A percentile compares a stretch with the other conserved stretches of the same genome.
These are phyloP conservation scores for Wickerhamiella nectarea DNA, from an alignment of 805 yeast species.

Conservation along the genomic window DNA sequence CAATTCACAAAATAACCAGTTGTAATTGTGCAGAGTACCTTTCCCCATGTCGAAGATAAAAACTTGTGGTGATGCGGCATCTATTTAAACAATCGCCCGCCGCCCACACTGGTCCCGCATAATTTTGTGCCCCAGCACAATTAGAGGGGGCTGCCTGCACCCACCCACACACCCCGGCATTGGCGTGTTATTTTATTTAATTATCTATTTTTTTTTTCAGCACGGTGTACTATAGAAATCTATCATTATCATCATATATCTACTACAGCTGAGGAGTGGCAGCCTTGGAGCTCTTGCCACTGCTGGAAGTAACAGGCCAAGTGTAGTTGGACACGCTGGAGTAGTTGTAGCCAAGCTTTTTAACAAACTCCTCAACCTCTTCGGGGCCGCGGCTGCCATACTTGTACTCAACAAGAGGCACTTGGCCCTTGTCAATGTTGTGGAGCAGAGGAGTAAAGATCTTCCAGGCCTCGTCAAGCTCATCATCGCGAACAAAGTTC, in stretches of 20 bases:
- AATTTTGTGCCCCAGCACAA: no score
- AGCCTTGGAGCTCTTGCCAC: conserved; percentile 3
- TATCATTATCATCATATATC: background rate
- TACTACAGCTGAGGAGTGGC: conserved; percentile 6
- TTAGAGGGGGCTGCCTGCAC: no score
- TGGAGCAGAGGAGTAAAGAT: conserved; percentile 85
- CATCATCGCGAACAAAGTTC: conserved; percentile 95
- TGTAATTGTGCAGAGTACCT: background rate
- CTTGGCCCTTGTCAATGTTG: conserved; percentile 52
- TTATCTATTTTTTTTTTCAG: no score
- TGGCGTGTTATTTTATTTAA: no score
- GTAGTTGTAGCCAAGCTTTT: conserved; percentile 59
- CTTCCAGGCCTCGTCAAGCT: conserved; percentile 84
- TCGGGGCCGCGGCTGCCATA: conserved; percentile 90
- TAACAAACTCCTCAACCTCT: conserved; percentile 45
- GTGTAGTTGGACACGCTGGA: conserved; percentile 53
- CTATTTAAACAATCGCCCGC: no score
- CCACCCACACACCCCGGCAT: no score
- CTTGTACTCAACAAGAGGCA: conserved; percentile 51
- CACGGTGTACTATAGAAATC: no score
- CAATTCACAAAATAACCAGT: conserved; percentile 2
- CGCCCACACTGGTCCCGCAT: no score
- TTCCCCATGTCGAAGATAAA: background rate
- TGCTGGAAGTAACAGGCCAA: conserved; percentile 51
- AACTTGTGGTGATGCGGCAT: background rate